Base-by-base conservation (phyloP, 371 early-diverging fungal species). In the Mucor circinelloides region DNA sequence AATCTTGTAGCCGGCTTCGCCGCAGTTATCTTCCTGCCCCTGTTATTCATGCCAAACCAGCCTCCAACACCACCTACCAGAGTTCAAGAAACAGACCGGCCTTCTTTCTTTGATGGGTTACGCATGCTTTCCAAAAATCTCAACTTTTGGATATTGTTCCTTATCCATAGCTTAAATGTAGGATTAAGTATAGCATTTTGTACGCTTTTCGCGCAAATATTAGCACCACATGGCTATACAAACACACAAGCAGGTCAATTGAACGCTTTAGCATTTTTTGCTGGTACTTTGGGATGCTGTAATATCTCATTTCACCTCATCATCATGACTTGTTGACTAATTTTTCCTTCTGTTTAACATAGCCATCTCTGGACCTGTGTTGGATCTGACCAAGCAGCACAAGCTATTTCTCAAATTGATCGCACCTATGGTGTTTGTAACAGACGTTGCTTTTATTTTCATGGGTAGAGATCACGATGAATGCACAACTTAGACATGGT, bases 201-300 rank as follows among this genome's bases (percentile, higher is more conserved):
- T 12, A 78, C 85, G 0, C 60, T 85, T 9, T 82, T 84, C 60
- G 70, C 73, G 7, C 79, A 83, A 52, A 72, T 81, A n/a, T 60
- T 85, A 23, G 64, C 72, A 13, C 87, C 87, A 3, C 82, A 84
- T 72, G 87, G 87, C 25, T 87, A 85, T 60, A 73, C 84, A 6
- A 78, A 83, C 64, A 67, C 68, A 2, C 73, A 84, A 13, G 84
- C 79, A 36, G 85, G 85, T 10, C 67, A 68, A 31, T 32, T 76
- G 31, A 75, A 74, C 61, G 77, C 77, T n/a, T 42, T 77, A 27
- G 75, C 69, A 3, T 71, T 77, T 42, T 61, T 80, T 54, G 71
- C 77, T 30, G 80, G 80, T 30, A 77, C 75, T 10, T 48, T 76
- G 10, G 80, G 80, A 12, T 76, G 80, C 59, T 71, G 80, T 80